Evolutionary conservation across 2,329 filamentous ascomycete genomes (phyloP), one percentile per base, ranked within the genome.

Genomic region (Huntiella omanensis): DNA sequence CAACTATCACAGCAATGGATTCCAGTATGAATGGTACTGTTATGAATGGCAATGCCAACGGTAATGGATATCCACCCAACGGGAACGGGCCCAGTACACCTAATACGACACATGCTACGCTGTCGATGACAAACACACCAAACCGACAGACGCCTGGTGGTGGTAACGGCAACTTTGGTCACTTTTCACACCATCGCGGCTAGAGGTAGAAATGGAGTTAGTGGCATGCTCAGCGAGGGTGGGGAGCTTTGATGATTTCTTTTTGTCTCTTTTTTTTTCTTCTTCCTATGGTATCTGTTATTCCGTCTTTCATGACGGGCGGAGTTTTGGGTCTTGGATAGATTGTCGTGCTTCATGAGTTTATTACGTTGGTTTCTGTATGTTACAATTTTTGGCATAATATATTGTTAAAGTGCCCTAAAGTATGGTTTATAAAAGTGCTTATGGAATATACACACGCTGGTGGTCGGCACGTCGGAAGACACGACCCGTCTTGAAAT

Each of bases 101-200:
- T 1, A 84, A 80, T 57, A 88, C 83, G 10, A 79, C 58, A 50
- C 67, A 59, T 51, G 66, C 61, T 40, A 64, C 64, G 19, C 61
- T 71, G 22, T 41, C 40, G 2, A 41, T 41, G 40, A 68, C 60
- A 19, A 67, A 62, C 36, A 47, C 44, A 11, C 46, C 45, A 28
- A 41, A 79, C 2, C 73, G 80, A 33, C 77, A 86, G 70, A 91
- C 84, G 5, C 84, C 84, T 1, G 82, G 83, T 19, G 80, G 76
- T 15, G 76, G 76, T 5, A 39, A 39, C 3, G 15, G 13, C 12
- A 28, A 28, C 17, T 86, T 88, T 65, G 83, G 83, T 41, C 73
- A 69, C 58, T 88, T 88, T 62, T 66, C 69, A 10, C 40, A 41
- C 15, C 17, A 7, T 28, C 22, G 22, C 22, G 22, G 22, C 8